Conservation (phyloP, 169 alveolate genomes). For the Cytauxzoon felis region DNA sequence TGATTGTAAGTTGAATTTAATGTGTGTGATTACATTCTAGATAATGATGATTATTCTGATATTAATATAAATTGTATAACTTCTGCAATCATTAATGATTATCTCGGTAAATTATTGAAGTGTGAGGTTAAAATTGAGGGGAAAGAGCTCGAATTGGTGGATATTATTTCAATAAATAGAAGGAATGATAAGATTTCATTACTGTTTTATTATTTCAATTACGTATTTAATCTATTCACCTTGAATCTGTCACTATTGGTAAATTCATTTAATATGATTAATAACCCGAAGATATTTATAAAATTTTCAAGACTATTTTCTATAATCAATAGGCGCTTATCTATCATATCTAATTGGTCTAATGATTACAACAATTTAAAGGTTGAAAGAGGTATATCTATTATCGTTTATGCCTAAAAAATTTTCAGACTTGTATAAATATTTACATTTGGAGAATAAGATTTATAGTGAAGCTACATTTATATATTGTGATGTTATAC, state of each 20-base stretch:
- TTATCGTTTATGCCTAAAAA: not conserved
- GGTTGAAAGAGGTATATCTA: constrained; percentile 19
- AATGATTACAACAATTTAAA: constrained; percentile 5
- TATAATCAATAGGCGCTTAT: not conserved
- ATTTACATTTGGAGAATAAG: constrained; percentile 12
- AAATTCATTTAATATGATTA: not conserved
- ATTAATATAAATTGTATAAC: not conserved
- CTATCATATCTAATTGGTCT: not conserved
- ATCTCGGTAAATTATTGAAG: not conserved
- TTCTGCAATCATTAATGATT: not conserved
- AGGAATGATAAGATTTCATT: not conserved
- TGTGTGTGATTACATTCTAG: too few species aligned
- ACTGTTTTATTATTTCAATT: not conserved
- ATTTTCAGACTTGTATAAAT: constrained; percentile 28
- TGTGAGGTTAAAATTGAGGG: not conserved
- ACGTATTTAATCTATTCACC: not conserved
- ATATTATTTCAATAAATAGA: not conserved
- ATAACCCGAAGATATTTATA: not conserved
- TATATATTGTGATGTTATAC: not conserved
- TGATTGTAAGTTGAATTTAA: not conserved
- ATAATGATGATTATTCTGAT: too few species aligned
- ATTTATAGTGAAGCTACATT: constrained; percentile 12
- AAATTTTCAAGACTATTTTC: not conserved
- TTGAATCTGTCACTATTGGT: not conserved
- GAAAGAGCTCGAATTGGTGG: not conserved